These are phyloP conservation scores for Trametes versicolor DNA, from an alignment of 1,284 basidiomycete genomes.

Conservation along the genomic window DNA sequence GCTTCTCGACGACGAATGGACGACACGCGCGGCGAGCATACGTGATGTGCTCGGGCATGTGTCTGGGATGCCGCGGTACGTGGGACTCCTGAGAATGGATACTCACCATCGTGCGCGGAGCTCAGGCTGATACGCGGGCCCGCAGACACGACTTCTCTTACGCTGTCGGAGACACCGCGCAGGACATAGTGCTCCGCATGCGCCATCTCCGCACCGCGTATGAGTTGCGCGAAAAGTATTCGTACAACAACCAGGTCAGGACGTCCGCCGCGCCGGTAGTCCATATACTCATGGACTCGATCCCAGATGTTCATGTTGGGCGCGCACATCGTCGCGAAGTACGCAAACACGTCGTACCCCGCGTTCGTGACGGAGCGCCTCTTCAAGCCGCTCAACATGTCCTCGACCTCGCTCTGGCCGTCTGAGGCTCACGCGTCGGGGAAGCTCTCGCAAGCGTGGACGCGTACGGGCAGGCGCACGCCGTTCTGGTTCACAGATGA, in stretches of 20 bases:
- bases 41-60: constrained; percentile 43
- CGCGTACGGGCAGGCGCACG: constrained; percentile 38
- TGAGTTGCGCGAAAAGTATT: constrained; percentile 52
- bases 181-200: constrained; percentile 44
- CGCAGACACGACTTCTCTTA: constrained; percentile 48
- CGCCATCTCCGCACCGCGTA: constrained; percentile 48
- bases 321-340: constrained; percentile 48
- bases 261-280: not conserved
- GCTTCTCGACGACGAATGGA: constrained; percentile 49
- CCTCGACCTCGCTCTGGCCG: constrained; percentile 46
- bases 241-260: constrained; percentile 53
- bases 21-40: constrained; percentile 48
- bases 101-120: not conserved
- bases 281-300: not conserved
- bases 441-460: constrained; percentile 46
- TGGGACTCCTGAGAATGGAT: not conserved
- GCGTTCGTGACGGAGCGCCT: constrained; percentile 43
- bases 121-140: too few species aligned
- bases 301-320: constrained; percentile 31
- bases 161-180: constrained; percentile 39
- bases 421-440: constrained; percentile 44
- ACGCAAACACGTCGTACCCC: constrained; percentile 45
- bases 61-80: constrained; percentile 31
- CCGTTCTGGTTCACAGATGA: constrained; percentile 44
- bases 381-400: constrained; percentile 47